phyloP scores from a whole-genome alignment of 2,329 filamentous ascomycete species.

The Fusarium mundagurra region DNA sequence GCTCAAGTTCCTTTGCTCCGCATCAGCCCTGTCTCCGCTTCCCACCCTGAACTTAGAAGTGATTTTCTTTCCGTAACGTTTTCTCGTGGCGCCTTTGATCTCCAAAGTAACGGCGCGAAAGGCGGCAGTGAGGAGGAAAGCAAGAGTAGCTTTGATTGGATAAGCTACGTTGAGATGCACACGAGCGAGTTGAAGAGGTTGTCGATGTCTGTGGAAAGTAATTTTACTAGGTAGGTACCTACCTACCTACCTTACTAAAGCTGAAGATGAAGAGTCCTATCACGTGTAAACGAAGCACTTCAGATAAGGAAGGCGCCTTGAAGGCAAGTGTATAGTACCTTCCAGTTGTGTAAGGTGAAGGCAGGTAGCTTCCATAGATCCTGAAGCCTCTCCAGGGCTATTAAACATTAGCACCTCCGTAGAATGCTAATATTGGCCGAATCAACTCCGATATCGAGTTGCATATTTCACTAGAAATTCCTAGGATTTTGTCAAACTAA shows the following conservation, averaged over 20 bases:
- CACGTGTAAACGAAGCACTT: not conserved
- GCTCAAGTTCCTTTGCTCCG: slow-evolving; percentile 40
- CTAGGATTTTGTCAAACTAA: not conserved
- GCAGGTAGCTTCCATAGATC: not conserved
- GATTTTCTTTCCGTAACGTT: slow-evolving; percentile 25
- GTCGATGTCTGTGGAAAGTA: not conserved
- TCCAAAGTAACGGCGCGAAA: slow-evolving; percentile 36
- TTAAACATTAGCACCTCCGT: not conserved
- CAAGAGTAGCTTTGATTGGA: slow-evolving; percentile 19
- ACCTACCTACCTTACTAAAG: no score
- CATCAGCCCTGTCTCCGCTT: slow-evolving; percentile 32
- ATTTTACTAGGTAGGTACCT: not conserved
- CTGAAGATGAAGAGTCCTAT: not conserved
- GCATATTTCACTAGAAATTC: not conserved
- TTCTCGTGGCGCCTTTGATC: slow-evolving; percentile 12
- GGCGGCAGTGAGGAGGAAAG: slow-evolving; percentile 28
- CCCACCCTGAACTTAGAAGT: slow-evolving; percentile 19
- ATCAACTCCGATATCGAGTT: not conserved
- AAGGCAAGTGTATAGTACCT: not conserved
- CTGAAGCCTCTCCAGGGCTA: not conserved
- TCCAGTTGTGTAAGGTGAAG: slow-evolving; percentile 7
- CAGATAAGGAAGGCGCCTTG: slow-evolving; percentile 8
- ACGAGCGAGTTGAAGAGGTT: not conserved
- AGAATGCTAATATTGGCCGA: not conserved
- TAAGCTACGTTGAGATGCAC: not conserved